phyloP scores from a whole-genome alignment of 2,329 filamentous ascomycete genomes.

The Fusarium verrucosum region DNA sequence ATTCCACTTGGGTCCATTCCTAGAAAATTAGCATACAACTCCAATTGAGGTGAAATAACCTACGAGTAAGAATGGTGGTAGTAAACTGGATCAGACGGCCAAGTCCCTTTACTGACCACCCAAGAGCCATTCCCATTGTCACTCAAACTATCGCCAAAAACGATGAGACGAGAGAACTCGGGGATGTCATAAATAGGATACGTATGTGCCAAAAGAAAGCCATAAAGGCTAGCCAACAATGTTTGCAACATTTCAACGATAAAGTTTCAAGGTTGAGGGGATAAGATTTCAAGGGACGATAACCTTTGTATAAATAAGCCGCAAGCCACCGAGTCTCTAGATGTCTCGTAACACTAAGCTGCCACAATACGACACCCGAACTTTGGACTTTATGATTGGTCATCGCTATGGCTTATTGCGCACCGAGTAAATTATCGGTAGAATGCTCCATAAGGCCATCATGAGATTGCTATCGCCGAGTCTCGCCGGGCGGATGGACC shows the following conservation, averaged over 20 bases:
- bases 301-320: conserved; percentile 17
- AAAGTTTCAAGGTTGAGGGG: background rate
- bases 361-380: background rate
- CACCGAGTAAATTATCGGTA: background rate
- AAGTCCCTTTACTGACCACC: conserved; percentile 27
- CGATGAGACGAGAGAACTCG: conserved; percentile 4
- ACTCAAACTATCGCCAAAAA: conserved; percentile 36
- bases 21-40: background rate
- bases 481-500: background rate
- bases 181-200: background rate
- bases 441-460: background rate
- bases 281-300: background rate
- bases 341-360: conserved; percentile 16
- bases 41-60: fast-evolving
- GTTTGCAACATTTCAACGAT: background rate
- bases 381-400: background rate
- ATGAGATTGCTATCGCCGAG: too few species aligned
- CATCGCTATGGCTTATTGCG: background rate
- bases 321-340: background rate
- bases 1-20: conserved; percentile 26
- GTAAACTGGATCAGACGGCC: conserved; percentile 30
- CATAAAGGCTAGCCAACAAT: background rate
- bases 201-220: background rate
- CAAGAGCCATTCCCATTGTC: conserved; percentile 33
- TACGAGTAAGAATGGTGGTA: conserved; percentile 30